Evolutionary conservation across 352 stramenopile species (phyloP).

Genomic region (Pythium phragmitis): DNA sequence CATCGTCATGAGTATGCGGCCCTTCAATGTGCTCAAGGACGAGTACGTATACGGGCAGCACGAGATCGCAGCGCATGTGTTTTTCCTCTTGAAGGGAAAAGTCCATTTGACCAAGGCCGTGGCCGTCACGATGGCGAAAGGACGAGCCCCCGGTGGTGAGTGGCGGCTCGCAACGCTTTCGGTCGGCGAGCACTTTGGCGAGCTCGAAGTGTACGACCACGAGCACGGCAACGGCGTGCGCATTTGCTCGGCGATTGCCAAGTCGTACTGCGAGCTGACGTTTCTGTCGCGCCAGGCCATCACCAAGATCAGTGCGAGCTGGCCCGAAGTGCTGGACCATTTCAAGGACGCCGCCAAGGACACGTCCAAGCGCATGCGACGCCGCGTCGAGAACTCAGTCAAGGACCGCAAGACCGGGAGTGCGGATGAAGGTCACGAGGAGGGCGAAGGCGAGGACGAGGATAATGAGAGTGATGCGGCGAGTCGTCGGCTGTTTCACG

Average conservation of each 20-base stretch:
- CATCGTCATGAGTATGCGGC: slow-evolving; percentile 80
- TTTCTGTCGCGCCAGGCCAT: slow-evolving; percentile 80
- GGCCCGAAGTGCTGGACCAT: slow-evolving; percentile 69
- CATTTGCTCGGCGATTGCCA: slow-evolving; percentile 79
- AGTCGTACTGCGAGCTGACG: slow-evolving; percentile 74
- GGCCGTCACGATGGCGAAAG: slow-evolving; percentile 31
- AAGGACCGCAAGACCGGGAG: slow-evolving; percentile 17
- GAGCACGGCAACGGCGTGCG: slow-evolving; percentile 78
- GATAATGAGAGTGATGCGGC: slow-evolving; percentile 6
- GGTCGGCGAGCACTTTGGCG: slow-evolving; percentile 78
- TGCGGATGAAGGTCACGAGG: slow-evolving; percentile 21
- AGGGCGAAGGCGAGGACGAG: no score
- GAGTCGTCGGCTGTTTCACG: neutral
- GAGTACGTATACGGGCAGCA: slow-evolving; percentile 80
- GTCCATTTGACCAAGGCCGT: slow-evolving; percentile 60
- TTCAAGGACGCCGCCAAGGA: slow-evolving; percentile 48
- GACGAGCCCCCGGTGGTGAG: slow-evolving; percentile 33
- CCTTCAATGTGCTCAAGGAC: slow-evolving; percentile 73
- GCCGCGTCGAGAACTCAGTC: slow-evolving; percentile 27
- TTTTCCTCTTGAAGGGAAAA: slow-evolving; percentile 82
- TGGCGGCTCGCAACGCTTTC: slow-evolving; percentile 41
- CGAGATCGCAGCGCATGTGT: slow-evolving; percentile 83
- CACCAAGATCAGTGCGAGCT: slow-evolving; percentile 65
- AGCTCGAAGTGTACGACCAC: slow-evolving; percentile 84
- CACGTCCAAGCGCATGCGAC: slow-evolving; percentile 46